Percentiles rank a stretch among this genome's conserved stretches.
Conservation (phyloP, 2,329 filamentous ascomycete genomes). For the Beauveria rudraprayagi region DNA sequence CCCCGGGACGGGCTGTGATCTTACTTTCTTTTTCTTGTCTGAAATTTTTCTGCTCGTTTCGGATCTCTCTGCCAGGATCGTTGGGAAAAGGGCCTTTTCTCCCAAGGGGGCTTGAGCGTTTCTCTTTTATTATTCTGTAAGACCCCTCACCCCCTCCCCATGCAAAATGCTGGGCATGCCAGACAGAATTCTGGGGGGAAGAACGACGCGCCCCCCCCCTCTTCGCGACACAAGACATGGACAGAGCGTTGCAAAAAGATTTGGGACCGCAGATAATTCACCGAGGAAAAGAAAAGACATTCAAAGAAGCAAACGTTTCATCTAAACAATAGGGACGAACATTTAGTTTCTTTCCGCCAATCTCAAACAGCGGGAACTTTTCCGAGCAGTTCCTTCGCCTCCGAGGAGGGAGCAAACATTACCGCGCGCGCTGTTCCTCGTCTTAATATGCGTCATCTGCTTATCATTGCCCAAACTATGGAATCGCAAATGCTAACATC, state of each 20-base stretch:
- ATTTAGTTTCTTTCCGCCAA: not conserved
- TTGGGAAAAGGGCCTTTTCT: not conserved
- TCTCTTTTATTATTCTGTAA: constrained; percentile 10
- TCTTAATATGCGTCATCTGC: not conserved
- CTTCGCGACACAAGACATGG: constrained; percentile 2
- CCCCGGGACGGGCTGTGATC: not conserved
- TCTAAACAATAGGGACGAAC: constrained; percentile 5
- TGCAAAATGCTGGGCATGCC: not conserved
- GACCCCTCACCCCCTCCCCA: not conserved
- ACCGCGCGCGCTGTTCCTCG: not conserved
- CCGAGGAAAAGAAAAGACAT: not conserved
- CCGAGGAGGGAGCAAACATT: not conserved
- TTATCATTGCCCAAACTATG: not conserved
- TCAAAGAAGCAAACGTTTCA: not conserved
- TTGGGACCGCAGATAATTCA: not conserved
- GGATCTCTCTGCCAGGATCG: not conserved
- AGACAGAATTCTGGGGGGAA: not conserved
- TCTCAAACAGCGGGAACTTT: not conserved
- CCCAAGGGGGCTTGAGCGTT: constrained; percentile 1
- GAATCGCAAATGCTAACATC: constrained; percentile 1
- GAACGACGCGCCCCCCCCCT: not conserved
- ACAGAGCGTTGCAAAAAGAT: constrained; percentile 1
- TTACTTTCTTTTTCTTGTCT: not conserved
- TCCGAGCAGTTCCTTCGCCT: not conserved
- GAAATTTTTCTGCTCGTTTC: not conserved